These are phyloP conservation scores for Hydnum rufescens DNA, from an alignment of 768 basidiomycete species.

Conservation along the genomic window DNA sequence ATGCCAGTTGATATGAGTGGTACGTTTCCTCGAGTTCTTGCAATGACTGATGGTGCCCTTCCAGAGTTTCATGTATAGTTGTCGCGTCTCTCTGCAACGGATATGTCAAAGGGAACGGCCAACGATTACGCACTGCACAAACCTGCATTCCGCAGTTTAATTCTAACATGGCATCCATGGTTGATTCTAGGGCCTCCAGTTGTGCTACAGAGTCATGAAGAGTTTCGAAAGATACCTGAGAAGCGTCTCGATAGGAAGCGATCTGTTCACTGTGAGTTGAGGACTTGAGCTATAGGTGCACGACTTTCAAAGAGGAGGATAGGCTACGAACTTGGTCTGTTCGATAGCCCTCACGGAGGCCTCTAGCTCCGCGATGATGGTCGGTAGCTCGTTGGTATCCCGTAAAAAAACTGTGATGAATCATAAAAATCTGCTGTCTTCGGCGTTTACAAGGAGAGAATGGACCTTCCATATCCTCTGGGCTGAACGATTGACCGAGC, in stretches of 20 bases:
- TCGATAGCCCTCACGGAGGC: constrained; percentile 34
- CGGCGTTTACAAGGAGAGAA: background rate
- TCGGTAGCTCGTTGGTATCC: constrained; percentile 58
- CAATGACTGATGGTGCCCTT: constrained; percentile 40
- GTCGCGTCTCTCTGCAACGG: constrained; percentile 12
- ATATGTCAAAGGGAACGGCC: background rate
- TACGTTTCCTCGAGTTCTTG: constrained; percentile 46
- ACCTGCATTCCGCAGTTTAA: constrained; percentile 55
- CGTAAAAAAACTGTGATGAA: constrained; percentile 53
- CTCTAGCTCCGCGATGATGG: constrained; percentile 55
- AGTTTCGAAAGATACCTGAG: constrained; percentile 29
- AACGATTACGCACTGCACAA: background rate
- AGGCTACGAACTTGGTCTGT: constrained; percentile 31
- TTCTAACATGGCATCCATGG: constrained; percentile 59
- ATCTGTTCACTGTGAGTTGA: constrained; percentile 31
- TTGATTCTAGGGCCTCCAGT: constrained; percentile 57
- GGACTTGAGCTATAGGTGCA: constrained; percentile 1
- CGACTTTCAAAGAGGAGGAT: background rate
- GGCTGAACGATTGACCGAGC: background rate
- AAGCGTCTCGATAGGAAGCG: constrained; percentile 22
- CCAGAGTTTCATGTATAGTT: constrained; percentile 22
- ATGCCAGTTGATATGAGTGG: constrained; percentile 50
- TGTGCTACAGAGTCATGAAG: constrained; percentile 35
- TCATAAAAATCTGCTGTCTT: background rate
- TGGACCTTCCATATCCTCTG: constrained; percentile 9